Conservation (phyloP, 2,329 filamentous ascomycete species). For the Aspergillus brasiliensis region DNA sequence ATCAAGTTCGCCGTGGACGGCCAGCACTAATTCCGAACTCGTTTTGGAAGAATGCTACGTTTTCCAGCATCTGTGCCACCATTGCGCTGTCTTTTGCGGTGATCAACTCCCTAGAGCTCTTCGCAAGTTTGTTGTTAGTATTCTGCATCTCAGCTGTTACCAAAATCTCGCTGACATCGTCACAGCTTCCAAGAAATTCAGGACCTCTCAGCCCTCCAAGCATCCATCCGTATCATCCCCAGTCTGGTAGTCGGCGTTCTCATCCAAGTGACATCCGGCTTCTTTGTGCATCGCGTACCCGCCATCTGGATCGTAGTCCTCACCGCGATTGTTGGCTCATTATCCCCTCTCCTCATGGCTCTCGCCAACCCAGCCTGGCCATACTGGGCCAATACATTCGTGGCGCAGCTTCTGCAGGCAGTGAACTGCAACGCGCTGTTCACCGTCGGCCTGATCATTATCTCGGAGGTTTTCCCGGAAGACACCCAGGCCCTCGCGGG, state of each 20-base stretch:
- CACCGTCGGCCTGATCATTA: slow-evolving; percentile 19
- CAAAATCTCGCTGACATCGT: slow-evolving; percentile 34
- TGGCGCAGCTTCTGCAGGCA: slow-evolving; percentile 33
- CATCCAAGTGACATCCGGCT: slow-evolving; percentile 48
- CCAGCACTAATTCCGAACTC: no score
- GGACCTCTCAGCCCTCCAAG: slow-evolving; percentile 47
- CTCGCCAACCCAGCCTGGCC: slow-evolving; percentile 50
- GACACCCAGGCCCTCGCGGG: slow-evolving; percentile 61
- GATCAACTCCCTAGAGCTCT: no score
- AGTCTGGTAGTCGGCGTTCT: slow-evolving; percentile 47
- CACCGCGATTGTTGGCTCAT: slow-evolving; percentile 47
- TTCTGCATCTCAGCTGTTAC: no score
- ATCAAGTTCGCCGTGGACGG: no score
- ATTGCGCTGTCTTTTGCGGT: no score
- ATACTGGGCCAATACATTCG: slow-evolving; percentile 56
- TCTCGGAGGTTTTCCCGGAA: slow-evolving; percentile 15
- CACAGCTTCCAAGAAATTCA: slow-evolving; percentile 57
- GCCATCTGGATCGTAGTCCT: slow-evolving; percentile 45
- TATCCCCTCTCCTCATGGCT: slow-evolving; percentile 59
- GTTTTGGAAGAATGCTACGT: no score
- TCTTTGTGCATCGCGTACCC: slow-evolving; percentile 49
- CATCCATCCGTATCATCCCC: slow-evolving; percentile 52
- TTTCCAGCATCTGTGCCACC: no score
- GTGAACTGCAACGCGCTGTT: slow-evolving; percentile 6
- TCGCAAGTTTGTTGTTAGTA: no score